Evolutionary conservation across 2,329 filamentous ascomycete species (phyloP), one percentile per base, ranked within the genome.

Genomic region (Aspergillus sp.): DNA sequence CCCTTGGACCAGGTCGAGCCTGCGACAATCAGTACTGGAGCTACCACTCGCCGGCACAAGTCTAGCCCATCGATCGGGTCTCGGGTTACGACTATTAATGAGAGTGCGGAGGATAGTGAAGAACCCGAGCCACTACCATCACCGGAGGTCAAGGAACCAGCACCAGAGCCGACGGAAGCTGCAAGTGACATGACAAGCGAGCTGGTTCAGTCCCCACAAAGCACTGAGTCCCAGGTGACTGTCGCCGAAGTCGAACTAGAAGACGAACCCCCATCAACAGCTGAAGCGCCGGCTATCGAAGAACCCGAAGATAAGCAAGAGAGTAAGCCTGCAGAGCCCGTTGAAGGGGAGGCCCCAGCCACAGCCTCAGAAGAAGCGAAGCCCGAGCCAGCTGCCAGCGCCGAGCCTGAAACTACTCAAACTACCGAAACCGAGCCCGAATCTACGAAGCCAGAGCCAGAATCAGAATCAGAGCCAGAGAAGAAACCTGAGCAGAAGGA

Each of bases 21-120:
- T 79, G 87, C 66, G 77, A 84, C 78, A 67, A 81, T 79, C 74
- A 86, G 76, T 71, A 86, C 74, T 65, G 86, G 75, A 67, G 87
- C 89, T 57, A 96, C 92, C 70, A 94, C 92, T 6, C 88, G 93
- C 72, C 85, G 92, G 65, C 92, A 97, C 75, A 89, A 92, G 69
- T 91, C 91, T 74, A 93, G 89, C 66, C 90, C 91, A 25, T 94
- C 91, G 15, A 89, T 90, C 15, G 89, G 91, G 53, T 92, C 89
- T 57, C 85, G 89, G 4, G 90, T 97, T 22, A 88, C 89, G 1
- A 95, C 92, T 0, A 92, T 96, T 15, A 84, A 92, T 41, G 92
- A 96, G 74, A 88, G 92, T 54, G 89, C 91, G 59, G 92, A 96
- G 70, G 93, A 96, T 63, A 87, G 48, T 22, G 46, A 61, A 22